Percentiles rank a stretch among this genome's conserved stretches.
phyloP scores from a whole-genome alignment of 129 eudicot species.

The carrot (Daucus carota) region DH1_v3.0 NC_030386.2:24505501-24506000 shows the following conservation, averaged over 20 bases:
- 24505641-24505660: not conserved
- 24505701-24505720: too few relatives aligned
- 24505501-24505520: slow-evolving; percentile 12
- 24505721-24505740: too few relatives aligned
- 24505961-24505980: slow-evolving; percentile 20
- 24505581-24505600: too few relatives aligned
- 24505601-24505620: too few relatives aligned
- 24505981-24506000: slow-evolving; percentile 18
- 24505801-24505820: too few relatives aligned
- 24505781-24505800: too few relatives aligned
- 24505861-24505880: slow-evolving; percentile 20
- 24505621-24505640: not conserved
- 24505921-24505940: slow-evolving; percentile 17
- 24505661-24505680: too few relatives aligned
- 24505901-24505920: slow-evolving; percentile 24
- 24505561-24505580: not conserved
- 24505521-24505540: slow-evolving; percentile 19
- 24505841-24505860: not conserved
- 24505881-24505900: slow-evolving; percentile 23
- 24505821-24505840: too few relatives aligned
- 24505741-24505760: too few relatives aligned
- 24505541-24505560: slow-evolving; percentile 7
- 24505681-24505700: too few relatives aligned
- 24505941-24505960: slow-evolving; percentile 17
- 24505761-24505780: too few relatives aligned